Evolutionary conservation across 75 land plant species (phyloP), one percentile per base, ranked within the genome.

Genomic region (Adiantum capillusveneris): DNA sequence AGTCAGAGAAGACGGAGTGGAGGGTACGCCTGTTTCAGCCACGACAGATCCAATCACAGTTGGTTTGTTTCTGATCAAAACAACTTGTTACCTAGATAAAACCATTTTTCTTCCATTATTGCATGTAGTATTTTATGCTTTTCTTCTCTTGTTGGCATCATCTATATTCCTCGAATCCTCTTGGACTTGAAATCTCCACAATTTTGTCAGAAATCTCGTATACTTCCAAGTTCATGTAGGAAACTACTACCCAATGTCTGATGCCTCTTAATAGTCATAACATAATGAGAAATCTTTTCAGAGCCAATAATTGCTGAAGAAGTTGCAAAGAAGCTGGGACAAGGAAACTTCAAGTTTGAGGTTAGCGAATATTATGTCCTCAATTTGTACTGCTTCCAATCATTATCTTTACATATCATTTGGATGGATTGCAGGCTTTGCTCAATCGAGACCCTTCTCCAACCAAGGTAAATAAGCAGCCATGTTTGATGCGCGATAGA

Each of bases 11-110:
- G 61, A 59, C 20, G 61, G 61, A n/a, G 49, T 31, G 37, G 61
- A 59, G 31, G 61, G 61, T 6, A 59, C 31, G 6, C 61, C 61
- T 18, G 37, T 41, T 24, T 59, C 61, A 36, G 61, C 61, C 37
- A 31, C 61, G 9, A 59, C 61, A 18, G 61, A 59, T 34, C 61
- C 61, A 31, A 59, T 59, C 1, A 22, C 18, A 59, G 61, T 59
- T 36, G 61, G 61, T 59, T 6, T 26, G 61, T 41, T 21, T 11
- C 25, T 50, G 11, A 20, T n/a, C n/a, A n/a, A n/a, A n/a, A n/a
- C n/a, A n/a, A n/a, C n/a, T n/a, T n/a, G n/a, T n/a, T n/a, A n/a
- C n/a, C n/a, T n/a, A n/a, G n/a, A n/a, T n/a, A n/a, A n/a, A n/a
- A n/a, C n/a, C n/a, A n/a, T n/a, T n/a, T n/a, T n/a, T n/a, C n/a